Conservation (phyloP, 106 monocot species). For the Chionographis japonica region DNA sequence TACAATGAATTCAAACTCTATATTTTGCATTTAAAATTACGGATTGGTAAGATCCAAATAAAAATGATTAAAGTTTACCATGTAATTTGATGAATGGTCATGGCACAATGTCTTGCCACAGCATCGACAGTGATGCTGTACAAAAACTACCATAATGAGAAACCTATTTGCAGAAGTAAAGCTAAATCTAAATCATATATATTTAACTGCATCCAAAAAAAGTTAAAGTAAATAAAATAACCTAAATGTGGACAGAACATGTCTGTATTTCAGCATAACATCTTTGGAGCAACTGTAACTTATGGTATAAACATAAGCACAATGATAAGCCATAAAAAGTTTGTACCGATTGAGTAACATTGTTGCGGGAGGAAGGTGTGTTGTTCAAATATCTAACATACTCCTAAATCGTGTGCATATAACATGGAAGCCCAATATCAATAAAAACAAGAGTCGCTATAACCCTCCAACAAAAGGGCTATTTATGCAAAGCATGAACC, state of each 20-base stretch:
- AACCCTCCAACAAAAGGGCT: no score
- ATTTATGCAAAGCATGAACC: no score
- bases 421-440: no score
- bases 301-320: no score
- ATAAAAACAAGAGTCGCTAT: no score
- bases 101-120: conserved; percentile 90
- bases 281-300: no score
- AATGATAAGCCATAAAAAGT: no score
- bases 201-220: background rate
- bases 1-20: background rate
- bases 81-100: conserved; percentile 91
- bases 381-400: no score
- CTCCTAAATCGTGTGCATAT: no score
- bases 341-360: background rate
- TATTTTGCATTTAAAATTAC: background rate
- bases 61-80: conserved; percentile 38
- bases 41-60: background rate
- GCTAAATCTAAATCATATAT: background rate
- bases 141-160: conserved; percentile 14
- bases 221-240: background rate
- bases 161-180: background rate
- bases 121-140: conserved; percentile 91
- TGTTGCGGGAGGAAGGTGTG: background rate
- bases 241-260: background rate
- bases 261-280: no score